Base-by-base conservation (phyloP, 2,329 filamentous ascomycete genomes). In the Cercospora berteroae region DNA sequence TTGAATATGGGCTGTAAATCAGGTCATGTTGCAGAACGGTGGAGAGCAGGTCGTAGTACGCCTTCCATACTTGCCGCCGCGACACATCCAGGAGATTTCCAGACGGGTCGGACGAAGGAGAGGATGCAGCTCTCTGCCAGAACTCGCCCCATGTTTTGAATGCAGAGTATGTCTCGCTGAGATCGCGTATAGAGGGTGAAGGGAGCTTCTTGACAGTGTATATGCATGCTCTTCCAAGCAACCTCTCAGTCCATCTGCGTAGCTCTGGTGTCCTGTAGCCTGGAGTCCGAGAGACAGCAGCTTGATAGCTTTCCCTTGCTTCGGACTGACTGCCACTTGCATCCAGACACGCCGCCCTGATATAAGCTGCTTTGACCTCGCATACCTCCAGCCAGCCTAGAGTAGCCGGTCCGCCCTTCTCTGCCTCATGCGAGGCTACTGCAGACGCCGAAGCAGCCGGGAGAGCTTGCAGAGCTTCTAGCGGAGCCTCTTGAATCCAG, bases 21-120 rank as follows among this genome's bases (percentile, higher is more conserved):
- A 91, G 75, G 67, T 88, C 86, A 63, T 87, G 81, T 73, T 90
- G 89, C 6, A 97, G 79, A 39, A 96, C 87, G n/a, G 83, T 84
- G 1, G 93, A 96, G 18, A 97, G 81, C 1, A 90, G 87, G 55
- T 87, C 81, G 77, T 97, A 97, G 78, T 97, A 97, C 69, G 92
- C 88, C 73, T 87, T 89, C 94, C 94, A 97, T 55, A 96, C 88
- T 48, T 87, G 82, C 69, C 90, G 84, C 70, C 90, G 72, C 9
- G 76, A 74, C 44, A 76, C 63, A 61, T 78, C 76, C 23, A 77
- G 82, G 81, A 29, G 80, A 73, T 64, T 74, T 65, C 61, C 72
- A 77, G 64, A 87, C 83, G 63, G 64, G 55, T 62, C 44, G 27
- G 42, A 52, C 13, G 60, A 50, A 7, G 66, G 29, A 12, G 60